These are phyloP conservation scores for Quercus tomentella DNA, from an alignment of 331 rosid species.

Conservation along the genomic window DNA sequence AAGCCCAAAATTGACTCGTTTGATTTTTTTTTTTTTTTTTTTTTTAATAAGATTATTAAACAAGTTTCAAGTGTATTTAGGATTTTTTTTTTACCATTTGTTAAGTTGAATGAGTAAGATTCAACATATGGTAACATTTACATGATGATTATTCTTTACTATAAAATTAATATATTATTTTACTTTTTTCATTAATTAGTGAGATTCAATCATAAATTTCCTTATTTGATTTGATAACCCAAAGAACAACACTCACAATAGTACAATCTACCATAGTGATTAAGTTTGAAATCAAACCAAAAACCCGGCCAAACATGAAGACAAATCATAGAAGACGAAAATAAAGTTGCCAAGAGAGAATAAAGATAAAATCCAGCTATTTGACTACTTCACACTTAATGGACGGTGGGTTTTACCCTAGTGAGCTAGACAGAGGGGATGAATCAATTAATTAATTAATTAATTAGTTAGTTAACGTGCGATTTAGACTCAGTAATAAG, in stretches of 20 bases:
- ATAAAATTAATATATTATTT: no score
- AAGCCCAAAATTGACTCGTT: background rate
- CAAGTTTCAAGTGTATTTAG: background rate
- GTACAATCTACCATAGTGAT: background rate
- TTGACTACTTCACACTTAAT: background rate
- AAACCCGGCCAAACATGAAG: background rate
- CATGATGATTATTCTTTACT: no score
- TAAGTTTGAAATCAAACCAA: background rate
- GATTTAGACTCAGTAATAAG: background rate
- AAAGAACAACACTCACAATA: no score
- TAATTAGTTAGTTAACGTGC: background rate
- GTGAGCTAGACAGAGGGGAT: background rate
- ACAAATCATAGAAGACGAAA: background rate
- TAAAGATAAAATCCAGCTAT: slow-evolving; percentile 5
- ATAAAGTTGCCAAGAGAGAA: no score
- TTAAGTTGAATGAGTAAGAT: no score
- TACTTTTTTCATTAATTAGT: no score
- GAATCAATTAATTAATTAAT: background rate
- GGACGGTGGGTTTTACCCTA: no score
- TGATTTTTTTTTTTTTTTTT: background rate
- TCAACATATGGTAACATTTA: no score
- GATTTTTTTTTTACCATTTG: no score
- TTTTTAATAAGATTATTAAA: background rate
- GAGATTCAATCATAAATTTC: no score
- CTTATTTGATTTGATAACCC: no score